Evolutionary conservation across 176 grass and related monocot species (phyloP).

Genomic region (Poa pratensis): DNA sequence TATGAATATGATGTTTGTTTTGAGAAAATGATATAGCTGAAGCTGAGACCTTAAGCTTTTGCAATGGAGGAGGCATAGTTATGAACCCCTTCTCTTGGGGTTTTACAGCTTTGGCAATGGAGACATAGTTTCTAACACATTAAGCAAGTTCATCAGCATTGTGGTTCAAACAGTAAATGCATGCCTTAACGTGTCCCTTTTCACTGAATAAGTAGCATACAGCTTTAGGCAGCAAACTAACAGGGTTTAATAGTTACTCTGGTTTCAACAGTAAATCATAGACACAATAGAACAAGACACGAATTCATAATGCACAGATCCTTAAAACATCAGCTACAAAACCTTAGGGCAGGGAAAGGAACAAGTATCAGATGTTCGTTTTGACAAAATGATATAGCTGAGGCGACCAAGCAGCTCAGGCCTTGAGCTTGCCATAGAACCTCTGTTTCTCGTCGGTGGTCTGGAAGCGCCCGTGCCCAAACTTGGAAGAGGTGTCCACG

Average conservation of each 20-base stretch:
- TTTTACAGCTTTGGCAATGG: no score
- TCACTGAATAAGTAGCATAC: neutral
- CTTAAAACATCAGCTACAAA: slow-evolving; percentile 54
- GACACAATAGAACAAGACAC: neutral
- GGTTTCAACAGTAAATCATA: neutral
- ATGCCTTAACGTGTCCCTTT: no score
- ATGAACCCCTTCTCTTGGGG: no score
- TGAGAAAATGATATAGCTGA: no score
- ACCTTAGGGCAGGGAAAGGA: slow-evolving; percentile 11
- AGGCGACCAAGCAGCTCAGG: neutral
- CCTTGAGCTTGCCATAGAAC: slow-evolving; percentile 74
- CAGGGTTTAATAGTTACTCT: neutral
- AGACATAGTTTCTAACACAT: no score
- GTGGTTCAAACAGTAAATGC: no score
- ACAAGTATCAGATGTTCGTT: slow-evolving; percentile 39
- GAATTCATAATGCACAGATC: slow-evolving; percentile 32
- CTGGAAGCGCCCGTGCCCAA: slow-evolving; percentile 95
- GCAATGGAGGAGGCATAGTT: no score
- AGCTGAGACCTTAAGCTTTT: no score
- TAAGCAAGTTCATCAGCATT: no score
- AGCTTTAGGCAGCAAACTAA: no score
- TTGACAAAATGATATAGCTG: slow-evolving; percentile 12
- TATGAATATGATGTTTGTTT: no score
- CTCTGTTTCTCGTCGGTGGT: slow-evolving; percentile 93
- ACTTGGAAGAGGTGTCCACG: slow-evolving; percentile 96